These are phyloP conservation scores for Ustilago hordei DNA, from an alignment of 1,284 basidiomycete genomes.

Conservation along the genomic window DNA sequence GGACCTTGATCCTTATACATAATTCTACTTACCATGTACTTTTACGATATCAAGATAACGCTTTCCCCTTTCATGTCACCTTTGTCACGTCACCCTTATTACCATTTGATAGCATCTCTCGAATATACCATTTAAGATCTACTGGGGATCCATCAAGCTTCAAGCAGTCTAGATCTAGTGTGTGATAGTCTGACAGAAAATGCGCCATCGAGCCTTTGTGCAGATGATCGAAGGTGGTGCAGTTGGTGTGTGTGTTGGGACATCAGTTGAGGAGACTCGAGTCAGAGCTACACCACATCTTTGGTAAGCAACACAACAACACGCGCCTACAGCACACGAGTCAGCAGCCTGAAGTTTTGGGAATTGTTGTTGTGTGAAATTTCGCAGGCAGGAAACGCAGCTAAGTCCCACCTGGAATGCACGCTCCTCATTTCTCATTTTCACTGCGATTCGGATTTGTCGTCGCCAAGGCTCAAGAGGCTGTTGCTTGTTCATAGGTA, in stretches of 20 bases:
- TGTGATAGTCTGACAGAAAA: background rate
- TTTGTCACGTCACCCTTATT: slow-evolving; percentile 8
- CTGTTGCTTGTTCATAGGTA: background rate
- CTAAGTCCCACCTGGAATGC: background rate
- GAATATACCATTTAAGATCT: slow-evolving; percentile 36
- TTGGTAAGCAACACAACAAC: slow-evolving; percentile 6
- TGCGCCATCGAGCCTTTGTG: background rate
- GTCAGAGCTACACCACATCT: background rate
- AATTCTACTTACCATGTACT: slow-evolving; percentile 24
- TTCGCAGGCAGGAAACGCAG: background rate
- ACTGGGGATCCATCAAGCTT: slow-evolving; percentile 8
- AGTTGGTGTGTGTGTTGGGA: background rate
- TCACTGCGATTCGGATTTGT: background rate
- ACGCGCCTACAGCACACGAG: background rate
- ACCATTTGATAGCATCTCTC: slow-evolving; percentile 6
- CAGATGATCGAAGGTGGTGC: background rate
- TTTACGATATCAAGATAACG: slow-evolving; percentile 27
- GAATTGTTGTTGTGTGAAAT: background rate
- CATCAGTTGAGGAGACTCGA: background rate
- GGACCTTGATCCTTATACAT: background rate
- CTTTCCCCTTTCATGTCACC: slow-evolving; percentile 15
- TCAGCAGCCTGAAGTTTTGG: background rate
- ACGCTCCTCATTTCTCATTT: slow-evolving; percentile 3
- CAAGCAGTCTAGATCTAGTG: background rate
- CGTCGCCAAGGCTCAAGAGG: slow-evolving; percentile 3